Evolutionary conservation across 2,329 filamentous ascomycete species (phyloP), one percentile per base, ranked within the genome.

Genomic region (Penicillium sp.): DNA sequence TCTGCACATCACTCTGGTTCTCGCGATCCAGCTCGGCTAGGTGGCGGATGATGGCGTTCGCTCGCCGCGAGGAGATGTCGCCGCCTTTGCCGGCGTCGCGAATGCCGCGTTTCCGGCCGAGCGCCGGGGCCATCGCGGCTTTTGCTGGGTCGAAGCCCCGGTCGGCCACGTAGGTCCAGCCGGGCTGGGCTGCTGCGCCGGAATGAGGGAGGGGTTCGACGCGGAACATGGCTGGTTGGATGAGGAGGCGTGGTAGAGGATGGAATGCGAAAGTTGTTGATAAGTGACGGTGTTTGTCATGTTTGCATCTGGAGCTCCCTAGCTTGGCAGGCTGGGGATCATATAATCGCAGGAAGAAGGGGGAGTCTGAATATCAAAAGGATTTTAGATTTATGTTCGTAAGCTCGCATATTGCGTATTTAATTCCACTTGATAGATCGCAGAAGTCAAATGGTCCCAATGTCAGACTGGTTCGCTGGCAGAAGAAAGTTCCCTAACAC

Each of bases 91-190:
- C 76, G 4, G 77, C 77, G 53, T 80, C 82, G 56, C 88, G 81
- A 18, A 83, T 81, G 27, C 83, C 85, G 64, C 90, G 87, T 74
- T 95, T 95, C 56, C 88, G 81, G 42, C 72, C 74, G 53, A 69
- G 76, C 65, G 71, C 74, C 68, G 67, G 77, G 80, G 82, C 58
- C 76, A 73, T 52, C 75, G 79, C 54, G 71, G 73, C 57, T 77
- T 81, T 79, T 9, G 83, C 79, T 11, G 81, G 79, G 49, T 83
- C 79, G 50, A 81, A 79, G 70, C 81, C 68, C 14, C 82, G 85
- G 67, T 96, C 90, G 27, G 91, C 86, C 1, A 96, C 89, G 69
- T 96, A 96, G 11, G 90, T 90, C 88, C 91, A 97, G 65, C 92
- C 92, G 1, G 92, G 91, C 1, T 90, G 88, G 40, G 81, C 78